Base-by-base conservation (phyloP, 495 filamentous ascomycete species). In the Letharia lupina region DNA sequence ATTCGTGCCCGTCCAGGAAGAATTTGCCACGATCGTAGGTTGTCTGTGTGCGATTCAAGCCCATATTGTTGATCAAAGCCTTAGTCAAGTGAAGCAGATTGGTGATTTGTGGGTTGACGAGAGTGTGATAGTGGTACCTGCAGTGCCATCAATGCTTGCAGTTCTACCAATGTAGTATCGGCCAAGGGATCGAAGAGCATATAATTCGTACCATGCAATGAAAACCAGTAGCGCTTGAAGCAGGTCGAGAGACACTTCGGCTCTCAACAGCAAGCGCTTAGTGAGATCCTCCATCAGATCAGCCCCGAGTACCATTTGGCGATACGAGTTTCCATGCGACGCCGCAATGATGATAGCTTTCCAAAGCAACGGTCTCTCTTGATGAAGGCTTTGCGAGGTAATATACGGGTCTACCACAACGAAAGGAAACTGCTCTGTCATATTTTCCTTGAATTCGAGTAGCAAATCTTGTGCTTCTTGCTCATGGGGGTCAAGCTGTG, bases 61-160 rank as follows among this genome's bases (percentile, higher is more conserved):
- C 31, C 52, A 56, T 56, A 5, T 56, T 33, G 31, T 56, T 56
- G 52, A 56, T 56, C 31, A 56, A 6, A 0, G 28, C 13, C 52
- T 56, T 33, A 35, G 52, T 31, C 31, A 56, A 18, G 15, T 56
- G 52, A 56, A 56, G 52, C 35, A 56, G 31, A 35, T 56, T 56
- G 12, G 18, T 56, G 0, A 35, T 15, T 35, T 56, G 52, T 56
- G 52, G 52, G 31, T 56, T 56, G 52, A 56, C 52, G 15, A 56
- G 13, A 35, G 52, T 56, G 15, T 56, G 52, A 56, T 56, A 56
- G 52, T 56, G 52, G 52, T 56, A 56, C 52, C 52, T 56, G 52
- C 13, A 56, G 31, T 33, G 12, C 52, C 31, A 18, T 56, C 9
- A 56, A 56, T 56, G 52, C 28, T 9, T 1, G 31, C 3, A 12